Conservation (phyloP, 768 basidiomycete genomes). For the Kwoniella sp. region DNA sequence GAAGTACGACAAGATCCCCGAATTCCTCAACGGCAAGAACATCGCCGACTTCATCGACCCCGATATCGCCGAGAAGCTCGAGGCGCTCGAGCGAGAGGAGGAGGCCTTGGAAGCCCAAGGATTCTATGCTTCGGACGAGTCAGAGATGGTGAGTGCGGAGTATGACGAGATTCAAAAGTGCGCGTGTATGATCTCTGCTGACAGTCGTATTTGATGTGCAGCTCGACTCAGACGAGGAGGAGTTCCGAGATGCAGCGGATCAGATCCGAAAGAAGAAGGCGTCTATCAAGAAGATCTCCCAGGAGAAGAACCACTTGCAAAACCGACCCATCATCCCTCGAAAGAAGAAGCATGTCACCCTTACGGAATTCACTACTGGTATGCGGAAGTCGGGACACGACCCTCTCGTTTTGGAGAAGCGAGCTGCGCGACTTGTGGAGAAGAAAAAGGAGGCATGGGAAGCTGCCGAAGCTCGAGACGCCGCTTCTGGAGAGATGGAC, state of each 20-base stretch:
- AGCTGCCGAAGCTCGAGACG: slow-evolving; percentile 59
- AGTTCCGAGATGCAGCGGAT: slow-evolving; percentile 66
- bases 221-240: slow-evolving; percentile 68
- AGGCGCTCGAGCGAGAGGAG: slow-evolving; percentile 95
- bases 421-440: slow-evolving; percentile 72
- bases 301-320: slow-evolving; percentile 83
- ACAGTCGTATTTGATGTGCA: slow-evolving; percentile 20
- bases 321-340: slow-evolving; percentile 76
- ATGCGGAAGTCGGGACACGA: slow-evolving; percentile 88
- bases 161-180: not conserved
- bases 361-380: slow-evolving; percentile 74
- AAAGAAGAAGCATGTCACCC: slow-evolving; percentile 66
- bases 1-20: slow-evolving; percentile 97
- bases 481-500: slow-evolving; percentile 60
- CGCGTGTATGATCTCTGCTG: not conserved
- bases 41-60: slow-evolving; percentile 97
- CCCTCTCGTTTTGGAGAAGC: slow-evolving; percentile 80
- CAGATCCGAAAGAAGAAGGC: slow-evolving; percentile 63
- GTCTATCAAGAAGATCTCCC: slow-evolving; percentile 65
- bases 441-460: slow-evolving; percentile 61
- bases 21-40: slow-evolving; percentile 98
- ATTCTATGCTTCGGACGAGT: slow-evolving; percentile 82
- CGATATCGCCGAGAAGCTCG: slow-evolving; percentile 93
- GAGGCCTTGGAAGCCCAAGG: slow-evolving; percentile 91
- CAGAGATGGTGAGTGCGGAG: slow-evolving; percentile 69